Conservation (phyloP, 106 monocot genomes). For the Platanthera zijinensis region DNA sequence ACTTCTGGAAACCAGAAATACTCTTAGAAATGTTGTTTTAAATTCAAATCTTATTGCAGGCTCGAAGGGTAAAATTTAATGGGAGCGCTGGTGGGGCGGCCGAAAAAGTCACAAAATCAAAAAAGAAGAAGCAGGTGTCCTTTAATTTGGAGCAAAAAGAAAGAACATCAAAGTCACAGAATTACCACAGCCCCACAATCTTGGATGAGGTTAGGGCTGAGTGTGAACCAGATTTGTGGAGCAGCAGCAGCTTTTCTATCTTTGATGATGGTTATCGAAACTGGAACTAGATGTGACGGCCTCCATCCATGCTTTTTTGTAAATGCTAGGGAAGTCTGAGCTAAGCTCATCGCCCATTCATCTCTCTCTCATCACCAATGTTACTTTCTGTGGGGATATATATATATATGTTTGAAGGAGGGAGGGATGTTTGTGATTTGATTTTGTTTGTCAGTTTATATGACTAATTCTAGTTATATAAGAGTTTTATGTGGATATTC, state of each 20-base stretch:
- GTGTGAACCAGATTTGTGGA: background rate
- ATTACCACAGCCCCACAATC: background rate
- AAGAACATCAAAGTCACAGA: background rate
- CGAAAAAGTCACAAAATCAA: background rate
- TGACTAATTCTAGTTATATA: too few species aligned
- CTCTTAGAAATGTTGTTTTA: too few species aligned
- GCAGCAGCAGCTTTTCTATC: constrained; percentile 2
- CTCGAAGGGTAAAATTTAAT: background rate
- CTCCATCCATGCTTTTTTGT: background rate
- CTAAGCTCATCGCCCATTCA: background rate
- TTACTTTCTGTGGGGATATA: too few species aligned
- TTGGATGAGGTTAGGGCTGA: background rate
- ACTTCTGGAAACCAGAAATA: too few species aligned
- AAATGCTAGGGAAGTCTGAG: background rate
- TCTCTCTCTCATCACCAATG: too few species aligned
- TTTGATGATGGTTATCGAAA: background rate
- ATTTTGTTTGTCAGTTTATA: too few species aligned
- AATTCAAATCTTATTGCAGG: background rate
- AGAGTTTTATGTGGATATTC: too few species aligned
- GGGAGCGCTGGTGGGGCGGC: background rate
- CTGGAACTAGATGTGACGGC: background rate
- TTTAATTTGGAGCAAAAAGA: constrained; percentile 4
- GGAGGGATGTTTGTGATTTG: too few species aligned
- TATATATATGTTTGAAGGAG: too few species aligned
- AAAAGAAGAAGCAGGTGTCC: constrained; percentile 1